Percentiles rank a stretch among this genome's conserved stretches.
Evolutionary conservation across 208 protist genomes (phyloP).

Genomic region (Trypanosoma melophagium): DNA sequence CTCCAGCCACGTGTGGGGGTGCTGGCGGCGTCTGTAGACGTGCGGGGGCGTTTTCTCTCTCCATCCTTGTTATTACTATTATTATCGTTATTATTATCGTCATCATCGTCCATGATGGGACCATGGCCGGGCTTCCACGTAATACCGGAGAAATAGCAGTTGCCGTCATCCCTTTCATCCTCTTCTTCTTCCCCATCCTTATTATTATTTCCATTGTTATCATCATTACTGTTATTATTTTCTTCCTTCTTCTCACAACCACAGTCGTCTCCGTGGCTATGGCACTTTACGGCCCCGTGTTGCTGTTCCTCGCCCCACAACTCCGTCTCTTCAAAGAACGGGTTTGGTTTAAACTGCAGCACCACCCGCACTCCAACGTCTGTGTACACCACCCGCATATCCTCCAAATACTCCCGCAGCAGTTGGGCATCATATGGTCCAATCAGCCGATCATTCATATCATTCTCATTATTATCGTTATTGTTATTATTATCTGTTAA

Average conservation of each 20-base stretch:
- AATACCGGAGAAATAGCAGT: slow-evolving; percentile 65
- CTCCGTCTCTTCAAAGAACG: slow-evolving; percentile 76
- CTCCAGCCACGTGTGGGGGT: slow-evolving; percentile 42
- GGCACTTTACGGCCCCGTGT: too few species aligned
- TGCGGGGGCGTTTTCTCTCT: slow-evolving; percentile 16
- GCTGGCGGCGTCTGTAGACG: not conserved
- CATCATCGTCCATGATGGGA: slow-evolving; percentile 34
- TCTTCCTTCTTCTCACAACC: slow-evolving; percentile 7
- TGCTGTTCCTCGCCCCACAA: slow-evolving; percentile 55
- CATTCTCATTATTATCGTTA: slow-evolving; percentile 25
- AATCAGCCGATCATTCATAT: slow-evolving; percentile 46
- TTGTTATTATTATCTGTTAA: not conserved
- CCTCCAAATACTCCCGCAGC: slow-evolving; percentile 53
- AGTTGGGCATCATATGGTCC: slow-evolving; percentile 67
- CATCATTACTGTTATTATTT: slow-evolving; percentile 1
- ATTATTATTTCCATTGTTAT: slow-evolving; percentile 9
- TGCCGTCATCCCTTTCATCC: slow-evolving; percentile 7
- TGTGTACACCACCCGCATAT: slow-evolving; percentile 47
- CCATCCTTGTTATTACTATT: slow-evolving; percentile 26
- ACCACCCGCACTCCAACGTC: slow-evolving; percentile 43
- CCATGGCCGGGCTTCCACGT: slow-evolving; percentile 77
- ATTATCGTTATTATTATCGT: slow-evolving; percentile 31
- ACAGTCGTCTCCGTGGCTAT: not conserved
- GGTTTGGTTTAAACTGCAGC: slow-evolving; percentile 58
- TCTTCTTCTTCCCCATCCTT: slow-evolving; percentile 5